These are phyloP conservation scores for Pseudocercospora fuligena DNA, from an alignment of 2,329 filamentous ascomycete genomes.

Conservation along the genomic window DNA sequence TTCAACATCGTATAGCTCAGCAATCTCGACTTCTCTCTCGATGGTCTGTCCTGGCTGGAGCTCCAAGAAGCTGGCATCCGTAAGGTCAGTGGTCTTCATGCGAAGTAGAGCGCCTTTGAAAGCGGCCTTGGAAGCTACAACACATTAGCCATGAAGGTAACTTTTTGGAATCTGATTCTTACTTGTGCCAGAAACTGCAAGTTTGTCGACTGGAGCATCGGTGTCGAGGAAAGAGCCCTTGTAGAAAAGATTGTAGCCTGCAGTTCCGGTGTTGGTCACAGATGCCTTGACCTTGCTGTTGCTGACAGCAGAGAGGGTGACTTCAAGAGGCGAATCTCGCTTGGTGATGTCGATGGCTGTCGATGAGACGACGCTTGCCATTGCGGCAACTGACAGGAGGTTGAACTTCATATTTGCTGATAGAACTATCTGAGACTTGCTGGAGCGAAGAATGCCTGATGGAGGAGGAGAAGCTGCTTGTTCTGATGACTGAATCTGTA, in stretches of 20 bases:
- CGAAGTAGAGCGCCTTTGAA: slow-evolving; percentile 62
- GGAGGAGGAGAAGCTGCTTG: background rate
- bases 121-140: slow-evolving; percentile 15
- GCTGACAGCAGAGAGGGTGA: slow-evolving; percentile 29
- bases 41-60: slow-evolving; percentile 55
- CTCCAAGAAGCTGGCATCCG: slow-evolving; percentile 56
- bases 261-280: slow-evolving; percentile 33
- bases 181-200: slow-evolving; percentile 29
- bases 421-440: background rate
- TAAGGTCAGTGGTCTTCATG: slow-evolving; percentile 52
- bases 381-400: slow-evolving; percentile 19
- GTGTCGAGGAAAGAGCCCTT: slow-evolving; percentile 35
- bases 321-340: slow-evolving; percentile 32
- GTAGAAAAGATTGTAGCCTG: slow-evolving; percentile 35
- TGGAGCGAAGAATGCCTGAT: background rate
- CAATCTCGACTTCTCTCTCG: slow-evolving; percentile 60
- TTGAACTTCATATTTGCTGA: slow-evolving; percentile 18
- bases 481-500: background rate
- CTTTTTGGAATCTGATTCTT: background rate
- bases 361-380: slow-evolving; percentile 13
- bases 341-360: slow-evolving; percentile 32
- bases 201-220: slow-evolving; percentile 33
- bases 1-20: slow-evolving; percentile 59
- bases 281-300: slow-evolving; percentile 35
- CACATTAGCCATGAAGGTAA: background rate